Evolutionary conservation across 2,329 filamentous ascomycete genomes (phyloP).

Genomic region (Hymenoscyphus occultus): DNA sequence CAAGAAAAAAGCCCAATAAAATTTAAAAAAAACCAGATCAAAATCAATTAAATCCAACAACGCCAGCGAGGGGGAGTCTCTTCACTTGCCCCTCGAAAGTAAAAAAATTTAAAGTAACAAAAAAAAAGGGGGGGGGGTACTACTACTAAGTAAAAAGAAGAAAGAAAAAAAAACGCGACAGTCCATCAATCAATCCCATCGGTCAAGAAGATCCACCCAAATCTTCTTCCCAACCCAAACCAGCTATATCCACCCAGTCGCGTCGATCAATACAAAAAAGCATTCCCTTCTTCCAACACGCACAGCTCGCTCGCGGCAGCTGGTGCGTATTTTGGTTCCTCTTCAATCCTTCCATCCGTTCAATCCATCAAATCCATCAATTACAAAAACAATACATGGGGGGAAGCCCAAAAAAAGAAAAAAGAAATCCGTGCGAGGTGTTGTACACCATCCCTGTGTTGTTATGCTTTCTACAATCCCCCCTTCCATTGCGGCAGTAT

Average conservation of each 20-base stretch:
- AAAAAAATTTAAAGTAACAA: not conserved
- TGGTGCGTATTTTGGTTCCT: no score
- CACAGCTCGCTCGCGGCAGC: no score
- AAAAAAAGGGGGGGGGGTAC: not conserved
- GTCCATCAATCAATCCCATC: no score
- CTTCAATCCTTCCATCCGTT: no score
- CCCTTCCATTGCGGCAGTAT: not conserved
- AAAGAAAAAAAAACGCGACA: not conserved
- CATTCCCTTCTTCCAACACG: not conserved
- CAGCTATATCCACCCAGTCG: not conserved
- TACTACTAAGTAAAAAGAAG: not conserved
- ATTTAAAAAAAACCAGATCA: not conserved
- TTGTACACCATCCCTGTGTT: no score
- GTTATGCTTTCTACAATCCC: not conserved
- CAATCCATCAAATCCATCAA: no score
- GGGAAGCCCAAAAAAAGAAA: not conserved
- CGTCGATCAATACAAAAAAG: not conserved
- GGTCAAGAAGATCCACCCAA: no score
- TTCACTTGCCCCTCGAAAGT: not conserved
- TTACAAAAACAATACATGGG: no score
- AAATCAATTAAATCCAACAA: not conserved
- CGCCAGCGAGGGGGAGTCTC: not conserved
- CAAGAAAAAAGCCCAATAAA: not conserved
- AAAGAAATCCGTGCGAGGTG: not conserved
- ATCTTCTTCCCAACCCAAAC: not conserved